Evolutionary conservation across 1,284 basidiomycete species (phyloP), one percentile per base, ranked within the genome.

Genomic region (Apiotrichum montevideense): DNA sequence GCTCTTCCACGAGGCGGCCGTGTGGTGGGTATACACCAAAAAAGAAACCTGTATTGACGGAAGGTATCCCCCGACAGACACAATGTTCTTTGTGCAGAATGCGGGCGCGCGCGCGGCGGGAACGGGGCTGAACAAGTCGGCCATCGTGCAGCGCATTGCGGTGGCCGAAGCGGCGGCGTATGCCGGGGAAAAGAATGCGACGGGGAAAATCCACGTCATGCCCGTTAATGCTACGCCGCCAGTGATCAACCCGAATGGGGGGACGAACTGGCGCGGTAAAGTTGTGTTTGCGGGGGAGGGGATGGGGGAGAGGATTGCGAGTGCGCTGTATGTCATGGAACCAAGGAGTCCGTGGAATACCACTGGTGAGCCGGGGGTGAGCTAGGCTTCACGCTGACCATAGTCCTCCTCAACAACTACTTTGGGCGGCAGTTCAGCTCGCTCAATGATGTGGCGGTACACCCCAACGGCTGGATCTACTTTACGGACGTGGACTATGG

Each of bases 391-490:
- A 7, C 29, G 10, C 49, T 43, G 29, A 29, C 29, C 37, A 1
- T 52, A 21, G 81, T 86, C 44, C 66, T 87, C 14, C 68, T 87
- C 55, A 84, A 87, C 76, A 88, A 86, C 73, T 85, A 79, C 68
- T 86, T 82, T 64, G 88, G 88, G 3, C 79, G 86, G 8, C 87
- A 89, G 66, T 91, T 90, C 77, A 88, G 87, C 74, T 87, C 87
- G 1, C 74, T 89, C 52, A 89, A 90, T 70, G 88, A 91, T 67
- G 77, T 86, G 56, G 87, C 86, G 65, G 78, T 89, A 3, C 85
- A 88, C 58, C 85, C 85, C 0, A 87, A 85, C 0, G 52, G 44
- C 50, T 58, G 57, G 52, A 32, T 61, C 46, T 61, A 61, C 54
- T 61, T 61, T 46, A 61, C 59, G n/a, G 88, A 90, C 68, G 79